phyloP scores from a whole-genome alignment of 1,284 basidiomycete species.

The Cystobasidium sp. region DNA sequence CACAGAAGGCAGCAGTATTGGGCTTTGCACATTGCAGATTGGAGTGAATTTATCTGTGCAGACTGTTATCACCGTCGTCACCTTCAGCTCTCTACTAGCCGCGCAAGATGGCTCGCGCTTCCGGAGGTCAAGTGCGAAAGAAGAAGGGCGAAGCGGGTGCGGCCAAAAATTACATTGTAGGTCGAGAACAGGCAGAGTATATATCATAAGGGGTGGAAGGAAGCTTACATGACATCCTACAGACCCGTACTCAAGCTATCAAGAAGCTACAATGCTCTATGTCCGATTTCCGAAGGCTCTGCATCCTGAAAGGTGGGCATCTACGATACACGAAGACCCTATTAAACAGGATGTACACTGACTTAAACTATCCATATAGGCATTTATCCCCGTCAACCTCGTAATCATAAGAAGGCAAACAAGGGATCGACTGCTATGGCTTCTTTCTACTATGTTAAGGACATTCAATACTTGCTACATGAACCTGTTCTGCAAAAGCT shows the following conservation, averaged over 20 bases:
- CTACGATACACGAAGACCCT: neutral
- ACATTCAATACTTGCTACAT: conserved; percentile 95
- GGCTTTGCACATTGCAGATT: neutral
- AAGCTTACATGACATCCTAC: neutral
- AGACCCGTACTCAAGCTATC: conserved; percentile 76
- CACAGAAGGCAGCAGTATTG: neutral
- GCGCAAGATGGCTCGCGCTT: conserved; percentile 33
- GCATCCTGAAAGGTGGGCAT: conserved; percentile 89
- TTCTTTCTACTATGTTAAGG: conserved; percentile 98
- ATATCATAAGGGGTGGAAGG: neutral
- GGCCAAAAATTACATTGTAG: conserved; percentile 82
- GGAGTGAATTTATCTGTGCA: neutral
- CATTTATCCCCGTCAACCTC: conserved; percentile 96
- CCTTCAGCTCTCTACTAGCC: neutral
- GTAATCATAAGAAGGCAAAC: conserved; percentile 90
- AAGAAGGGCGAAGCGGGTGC: conserved; percentile 58
- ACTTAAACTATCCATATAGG: conserved; percentile 62
- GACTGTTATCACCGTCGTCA: neutral
- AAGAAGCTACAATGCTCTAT: conserved; percentile 86
- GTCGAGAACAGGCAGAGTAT: neutral
- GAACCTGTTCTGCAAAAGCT: conserved; percentile 95
- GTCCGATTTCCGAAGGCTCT: conserved; percentile 94
- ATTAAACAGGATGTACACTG: neutral
- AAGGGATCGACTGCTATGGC: conserved; percentile 96
- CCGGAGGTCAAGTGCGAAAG: conserved; percentile 46